Base-by-base conservation (phyloP, 2,329 filamentous ascomycete species). In the Rhynchosporium secalis region DNA sequence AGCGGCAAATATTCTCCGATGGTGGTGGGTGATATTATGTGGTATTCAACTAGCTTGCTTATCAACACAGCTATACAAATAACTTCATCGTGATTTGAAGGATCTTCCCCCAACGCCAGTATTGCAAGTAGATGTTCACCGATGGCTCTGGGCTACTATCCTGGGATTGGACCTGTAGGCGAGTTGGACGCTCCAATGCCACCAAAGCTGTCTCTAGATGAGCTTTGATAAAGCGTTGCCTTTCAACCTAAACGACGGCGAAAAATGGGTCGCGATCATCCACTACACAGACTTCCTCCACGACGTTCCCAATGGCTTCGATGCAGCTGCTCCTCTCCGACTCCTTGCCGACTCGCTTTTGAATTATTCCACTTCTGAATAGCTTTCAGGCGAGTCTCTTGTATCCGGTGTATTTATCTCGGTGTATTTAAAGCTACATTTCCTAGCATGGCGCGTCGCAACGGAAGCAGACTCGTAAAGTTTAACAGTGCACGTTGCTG, bases 131-230 rank as follows among this genome's bases (percentile, higher is more conserved):
- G 43, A 46, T 7, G n/a, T 46, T 73, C 76, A 78, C 4, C 69
- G 78, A 33, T 71, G 79, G 20, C 67, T 80, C 1, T 81, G 79
- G 78, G 75, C 75, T 48, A 81, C 81, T 0, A 76, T 83, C 10
- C 65, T 83, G 0, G 82, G 84, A 66, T 55, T 83, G 0, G 64
- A 72, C 0, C 62, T 82, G 0, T 78, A 80, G 36, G 73, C 78
- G 0, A 79, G 79, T 41, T 83, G 36, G 72, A 72, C 10, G 76
- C 78, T 0, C 81, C 81, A 0, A 79, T 77, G 0, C 74, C 80
- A 0, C 77, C 80, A 0, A 69, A 81, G 15, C 69, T 84, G 1
- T 74, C 72, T 0, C 9, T 46, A 4, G n/a, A 46, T 46, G 43
- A 46, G 20, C 10, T 46, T 28, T 8, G 43, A 46, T 46, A 46